These are phyloP conservation scores for Kwoniella shivajii DNA, from an alignment of 1,284 basidiomycete genomes.

Conservation along the genomic window DNA sequence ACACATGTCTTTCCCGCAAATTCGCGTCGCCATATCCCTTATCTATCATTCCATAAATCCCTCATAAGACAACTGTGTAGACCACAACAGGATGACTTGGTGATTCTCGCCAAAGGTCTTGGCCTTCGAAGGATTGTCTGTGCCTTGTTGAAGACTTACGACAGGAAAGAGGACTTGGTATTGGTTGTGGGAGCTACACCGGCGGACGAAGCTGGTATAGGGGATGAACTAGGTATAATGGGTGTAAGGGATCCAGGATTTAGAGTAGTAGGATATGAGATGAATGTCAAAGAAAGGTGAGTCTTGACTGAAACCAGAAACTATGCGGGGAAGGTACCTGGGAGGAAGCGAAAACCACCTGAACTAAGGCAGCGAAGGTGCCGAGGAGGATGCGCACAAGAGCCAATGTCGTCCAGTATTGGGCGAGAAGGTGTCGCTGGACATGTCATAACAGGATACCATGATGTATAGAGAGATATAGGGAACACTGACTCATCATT, in stretches of 20 bases:
- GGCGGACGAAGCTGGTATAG: constrained; percentile 87
- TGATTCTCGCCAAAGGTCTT: constrained; percentile 83
- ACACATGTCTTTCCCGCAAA: constrained; percentile 8
- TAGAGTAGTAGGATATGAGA: constrained; percentile 81
- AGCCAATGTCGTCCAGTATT: too few species aligned
- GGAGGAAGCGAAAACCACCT: too few species aligned
- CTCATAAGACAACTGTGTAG: constrained; percentile 55
- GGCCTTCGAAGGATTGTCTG: constrained; percentile 78
- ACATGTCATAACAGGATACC: too few species aligned
- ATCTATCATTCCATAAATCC: constrained; percentile 54
- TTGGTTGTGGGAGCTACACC: constrained; percentile 74
- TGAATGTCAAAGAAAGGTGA: constrained; percentile 75
- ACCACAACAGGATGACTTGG: constrained; percentile 76
- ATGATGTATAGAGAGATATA: too few species aligned
- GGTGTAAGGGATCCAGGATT: constrained; percentile 86
- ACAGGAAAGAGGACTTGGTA: constrained; percentile 80
- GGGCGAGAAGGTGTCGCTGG: background rate
- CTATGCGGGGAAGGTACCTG: too few species aligned
- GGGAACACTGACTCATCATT: background rate
- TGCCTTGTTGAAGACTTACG: constrained; percentile 87
- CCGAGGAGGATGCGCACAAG: too few species aligned
- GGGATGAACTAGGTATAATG: constrained; percentile 89
- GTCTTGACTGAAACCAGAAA: too few species aligned
- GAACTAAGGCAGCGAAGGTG: too few species aligned
- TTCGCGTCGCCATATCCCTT: constrained; percentile 49